phyloP scores from a whole-genome alignment of 139 green algal genomes.

The Klebsormidium nitens region DNA sequence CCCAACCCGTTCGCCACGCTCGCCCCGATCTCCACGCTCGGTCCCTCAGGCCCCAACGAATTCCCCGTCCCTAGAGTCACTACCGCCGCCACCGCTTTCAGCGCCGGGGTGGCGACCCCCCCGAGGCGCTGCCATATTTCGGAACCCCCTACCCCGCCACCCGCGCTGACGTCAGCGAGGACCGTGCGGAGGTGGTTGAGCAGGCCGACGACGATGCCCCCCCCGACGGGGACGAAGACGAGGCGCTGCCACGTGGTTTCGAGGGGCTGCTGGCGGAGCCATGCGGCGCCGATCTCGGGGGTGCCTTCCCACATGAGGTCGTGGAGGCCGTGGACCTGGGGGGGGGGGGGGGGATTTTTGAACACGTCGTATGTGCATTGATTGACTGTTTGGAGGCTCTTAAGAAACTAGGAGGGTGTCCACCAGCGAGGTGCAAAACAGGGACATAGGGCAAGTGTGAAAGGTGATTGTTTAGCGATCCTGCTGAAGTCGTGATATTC shows the following conservation, averaged over 20 bases:
- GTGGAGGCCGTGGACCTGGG: constrained; percentile 24
- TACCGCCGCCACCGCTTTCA: constrained; percentile 53
- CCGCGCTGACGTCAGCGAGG: constrained; percentile 1
- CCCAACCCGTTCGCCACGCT: constrained; percentile 59
- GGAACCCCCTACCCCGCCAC: neutral
- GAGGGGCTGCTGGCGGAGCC: constrained; percentile 22
- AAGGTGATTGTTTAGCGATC: neutral
- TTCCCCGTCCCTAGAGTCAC: constrained; percentile 75
- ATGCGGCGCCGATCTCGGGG: constrained; percentile 16
- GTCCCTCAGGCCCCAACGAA: constrained; percentile 85
- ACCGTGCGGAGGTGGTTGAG: constrained; percentile 10
- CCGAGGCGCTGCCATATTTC: neutral
- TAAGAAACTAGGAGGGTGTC: neutral
- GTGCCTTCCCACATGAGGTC: constrained; percentile 19
- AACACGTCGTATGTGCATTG: neutral
- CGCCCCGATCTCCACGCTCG: constrained; percentile 87
- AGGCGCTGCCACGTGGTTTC: constrained; percentile 20
- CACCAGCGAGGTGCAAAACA: neutral
- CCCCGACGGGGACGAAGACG: constrained; percentile 21
- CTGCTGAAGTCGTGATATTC: neutral
- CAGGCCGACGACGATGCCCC: constrained; percentile 23
- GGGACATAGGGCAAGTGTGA: neutral
- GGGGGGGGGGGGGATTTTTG: neutral
- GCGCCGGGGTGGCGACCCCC: constrained; percentile 3
- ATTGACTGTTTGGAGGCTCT: neutral